Base-by-base conservation (phyloP, 441 rosid species). In the Pelargonium fulgidum region DNA sequence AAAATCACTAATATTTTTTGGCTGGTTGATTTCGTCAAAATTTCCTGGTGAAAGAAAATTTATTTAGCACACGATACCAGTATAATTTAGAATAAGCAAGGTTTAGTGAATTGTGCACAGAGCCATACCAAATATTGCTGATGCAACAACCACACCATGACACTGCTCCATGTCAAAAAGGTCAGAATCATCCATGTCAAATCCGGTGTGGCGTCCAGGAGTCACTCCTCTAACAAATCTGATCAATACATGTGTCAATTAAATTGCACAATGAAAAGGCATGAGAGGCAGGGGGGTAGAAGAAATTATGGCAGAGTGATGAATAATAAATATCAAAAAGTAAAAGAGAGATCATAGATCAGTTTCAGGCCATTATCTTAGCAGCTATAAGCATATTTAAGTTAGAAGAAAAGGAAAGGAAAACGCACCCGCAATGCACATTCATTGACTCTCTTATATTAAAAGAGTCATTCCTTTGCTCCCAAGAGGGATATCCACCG, bases 81-180 rank as follows among this genome's bases (percentile, higher is more conserved):
- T 68, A 22, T 62, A n/a, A 59, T 58, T 70, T 24, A 68, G 65
- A 13, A 54, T 20, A 71, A 74, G 4, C 33, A 70, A 39, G 45
- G 66, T 62, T 33, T 63, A 58, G 70, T 33, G 47, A 54, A 22
- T 24, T 76, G 52, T 66, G 69, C 6, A 66, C 45, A 33, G 69
- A 75, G 73, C 74, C 58, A 54, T 90, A 92, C 98, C 95, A 73
- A 92, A 92, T 76, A 92, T 87, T 73, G 95, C 93, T 64, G 98
- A 92, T 42, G 87, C 85, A 79, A 92, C 98, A 74, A 90, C 95
- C 72, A 92, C 82, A 65, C 93, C 93, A 59, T 62, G 77, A 73
- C 95, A 92, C 71, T 83, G 85, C 73, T 90, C 88, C 98, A 90
- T 92, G 14, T 81, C 87, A 76, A 80, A 85, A 76, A 90, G 84